Conservation (phyloP, 129 eudicot species). For the Saussurea involucrata region DNA sequence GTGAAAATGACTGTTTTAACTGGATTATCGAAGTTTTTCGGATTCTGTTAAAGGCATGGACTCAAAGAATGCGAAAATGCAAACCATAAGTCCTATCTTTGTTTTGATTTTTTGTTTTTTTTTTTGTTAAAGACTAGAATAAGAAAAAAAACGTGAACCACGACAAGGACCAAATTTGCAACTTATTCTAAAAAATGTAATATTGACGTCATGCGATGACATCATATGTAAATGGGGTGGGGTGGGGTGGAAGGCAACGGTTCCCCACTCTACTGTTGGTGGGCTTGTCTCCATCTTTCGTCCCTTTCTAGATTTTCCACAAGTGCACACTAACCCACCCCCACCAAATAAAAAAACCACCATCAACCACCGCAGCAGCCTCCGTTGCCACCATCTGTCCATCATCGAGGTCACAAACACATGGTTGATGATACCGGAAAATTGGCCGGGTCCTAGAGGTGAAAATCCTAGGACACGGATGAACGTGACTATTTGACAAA, state of each 20-base stretch:
- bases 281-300: slow-evolving; percentile 5
- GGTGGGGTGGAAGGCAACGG: slow-evolving; percentile 37
- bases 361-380: not conserved
- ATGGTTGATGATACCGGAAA: not conserved
- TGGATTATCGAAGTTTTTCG: no score
- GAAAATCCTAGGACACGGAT: not conserved
- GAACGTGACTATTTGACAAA: no score
- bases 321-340: slow-evolving; percentile 33
- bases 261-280: slow-evolving; percentile 1
- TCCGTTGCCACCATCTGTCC: not conserved
- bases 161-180: no score
- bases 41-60: no score
- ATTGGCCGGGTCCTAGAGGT: not conserved
- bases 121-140: no score
- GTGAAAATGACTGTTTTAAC: no score
- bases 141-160: no score
- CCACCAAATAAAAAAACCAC: not conserved
- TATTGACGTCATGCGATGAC: slow-evolving; percentile 20
- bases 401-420: not conserved
- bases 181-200: not conserved
- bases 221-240: slow-evolving; percentile 19
- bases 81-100: no score
- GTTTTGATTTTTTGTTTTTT: no score
- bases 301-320: slow-evolving; percentile 28
- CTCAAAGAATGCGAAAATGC: no score